phyloP scores from a whole-genome alignment of 768 basidiomycete genomes.

The Tephrocybe rancida region DNA sequence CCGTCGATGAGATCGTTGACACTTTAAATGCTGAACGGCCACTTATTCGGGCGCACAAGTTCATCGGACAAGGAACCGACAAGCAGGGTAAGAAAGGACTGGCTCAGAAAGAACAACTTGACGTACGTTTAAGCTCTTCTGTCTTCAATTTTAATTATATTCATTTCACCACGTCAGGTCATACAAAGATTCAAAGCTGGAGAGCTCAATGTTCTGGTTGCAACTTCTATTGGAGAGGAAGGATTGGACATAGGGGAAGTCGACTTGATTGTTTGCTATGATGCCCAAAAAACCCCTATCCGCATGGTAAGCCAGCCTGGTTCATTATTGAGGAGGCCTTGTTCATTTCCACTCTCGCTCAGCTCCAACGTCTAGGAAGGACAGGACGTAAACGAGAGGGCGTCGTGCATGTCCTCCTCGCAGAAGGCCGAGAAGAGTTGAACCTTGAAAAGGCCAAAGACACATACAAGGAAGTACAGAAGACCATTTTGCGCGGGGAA shows the following conservation, averaged over 20 bases:
- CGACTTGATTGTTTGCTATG: slow-evolving; percentile 95
- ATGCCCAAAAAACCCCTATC: slow-evolving; percentile 94
- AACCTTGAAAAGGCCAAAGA: slow-evolving; percentile 90
- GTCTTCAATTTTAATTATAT: not conserved
- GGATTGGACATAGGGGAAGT: slow-evolving; percentile 98
- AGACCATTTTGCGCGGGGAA: slow-evolving; percentile 81
- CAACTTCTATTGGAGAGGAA: slow-evolving; percentile 97
- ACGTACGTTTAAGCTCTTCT: slow-evolving; percentile 47
- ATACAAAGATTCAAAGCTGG: slow-evolving; percentile 87
- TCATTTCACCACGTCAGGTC: slow-evolving; percentile 49
- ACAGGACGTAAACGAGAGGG: slow-evolving; percentile 94
- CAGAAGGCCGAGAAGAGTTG: slow-evolving; percentile 86
- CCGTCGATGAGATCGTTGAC: slow-evolving; percentile 89
- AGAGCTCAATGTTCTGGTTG: slow-evolving; percentile 89
- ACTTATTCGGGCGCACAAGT: slow-evolving; percentile 78
- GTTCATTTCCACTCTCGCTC: slow-evolving; percentile 6
- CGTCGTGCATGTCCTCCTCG: slow-evolving; percentile 86
- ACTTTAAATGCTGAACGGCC: slow-evolving; percentile 76
- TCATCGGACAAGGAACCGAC: slow-evolving; percentile 89
- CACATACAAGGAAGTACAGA: slow-evolving; percentile 87
- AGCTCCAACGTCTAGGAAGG: slow-evolving; percentile 96
- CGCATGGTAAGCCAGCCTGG: slow-evolving; percentile 71
- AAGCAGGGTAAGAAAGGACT: slow-evolving; percentile 88
- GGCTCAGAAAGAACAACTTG: slow-evolving; percentile 88
- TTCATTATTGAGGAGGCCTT: not conserved